Percentiles rank a stretch among this genome's conserved stretches.
These are phyloP conservation scores for Penicillium sp. DNA, from an alignment of 2,329 filamentous ascomycete species.

Conservation along the genomic window DNA sequence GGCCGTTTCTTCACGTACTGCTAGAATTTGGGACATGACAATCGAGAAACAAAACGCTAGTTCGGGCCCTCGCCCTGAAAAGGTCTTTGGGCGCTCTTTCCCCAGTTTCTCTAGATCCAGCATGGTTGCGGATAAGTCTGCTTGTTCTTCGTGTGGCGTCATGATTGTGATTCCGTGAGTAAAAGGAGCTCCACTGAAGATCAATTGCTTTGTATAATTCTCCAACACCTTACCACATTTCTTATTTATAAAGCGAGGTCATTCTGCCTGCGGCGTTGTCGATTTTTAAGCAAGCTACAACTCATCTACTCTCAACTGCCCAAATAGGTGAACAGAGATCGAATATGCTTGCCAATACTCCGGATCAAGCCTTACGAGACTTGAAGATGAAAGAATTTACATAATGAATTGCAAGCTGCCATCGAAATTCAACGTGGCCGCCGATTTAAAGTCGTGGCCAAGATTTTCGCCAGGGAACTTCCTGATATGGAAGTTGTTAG, in stretches of 20 bases:
- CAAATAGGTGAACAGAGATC: conserved; percentile 19
- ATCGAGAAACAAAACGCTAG: conserved; percentile 65
- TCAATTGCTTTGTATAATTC: background rate
- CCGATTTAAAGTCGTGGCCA: conserved; percentile 10
- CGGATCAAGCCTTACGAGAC: background rate
- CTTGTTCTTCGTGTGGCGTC: conserved; percentile 11
- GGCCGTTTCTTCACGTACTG: conserved; percentile 44
- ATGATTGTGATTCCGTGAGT: background rate
- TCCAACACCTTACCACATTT: background rate
- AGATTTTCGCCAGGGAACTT: conserved; percentile 16
- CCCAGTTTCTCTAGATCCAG: conserved; percentile 62
- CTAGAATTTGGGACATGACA: conserved; percentile 65
- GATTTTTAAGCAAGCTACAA: conserved; percentile 17
- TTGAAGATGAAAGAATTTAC: background rate
- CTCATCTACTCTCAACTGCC: conserved; percentile 22
- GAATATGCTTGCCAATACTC: conserved; percentile 4
- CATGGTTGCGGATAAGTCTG: conserved; percentile 12
- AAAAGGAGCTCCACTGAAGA: too few species aligned
- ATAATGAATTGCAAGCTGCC: background rate
- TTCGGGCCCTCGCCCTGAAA: conserved; percentile 60
- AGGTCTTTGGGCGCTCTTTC: conserved; percentile 62
- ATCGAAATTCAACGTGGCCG: background rate
- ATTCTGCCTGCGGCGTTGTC: background rate
- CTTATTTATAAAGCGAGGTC: background rate
- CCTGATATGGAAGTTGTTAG: conserved; percentile 30